Evolutionary conservation across 768 basidiomycete genomes (phyloP), one percentile per base, ranked within the genome.

Genomic region (Tephrocybe rancida): DNA sequence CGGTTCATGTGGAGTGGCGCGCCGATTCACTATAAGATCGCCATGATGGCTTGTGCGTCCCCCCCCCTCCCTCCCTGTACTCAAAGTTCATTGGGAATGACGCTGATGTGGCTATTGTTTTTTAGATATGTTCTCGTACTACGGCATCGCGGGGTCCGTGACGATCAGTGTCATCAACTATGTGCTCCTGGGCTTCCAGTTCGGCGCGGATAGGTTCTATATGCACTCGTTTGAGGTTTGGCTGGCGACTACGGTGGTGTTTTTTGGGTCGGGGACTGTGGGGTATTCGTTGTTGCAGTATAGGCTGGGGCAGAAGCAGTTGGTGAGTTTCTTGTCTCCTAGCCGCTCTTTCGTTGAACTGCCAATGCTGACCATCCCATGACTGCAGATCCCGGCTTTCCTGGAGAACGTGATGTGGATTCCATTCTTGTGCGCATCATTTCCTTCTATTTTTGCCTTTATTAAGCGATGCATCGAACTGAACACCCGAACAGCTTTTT

Each of bases 21-120:
- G 9, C 90, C 90, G 1, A 72, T 90, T 22, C 90, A 92, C 65
- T 92, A 92, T 76, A 92, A 92, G 76, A 77, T 92, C 63, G 84
- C 81, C 52, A 88, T 87, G 85, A 70, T 88, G 73, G 78, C 85
- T 8, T 88, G 82, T 82, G 61, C 55, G 80, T 72, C 13, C 21
- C 52, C 44, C 24, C 7, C n/a, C 30, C 30, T 13, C 30, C 30
- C 6, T 32, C 25, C 42, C 13, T 25, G 6, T 14, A 8, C 22
- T 44, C 11, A 8, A 25, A 2, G 5, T 44, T 24, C 24, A 44
- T 44, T 7, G n/a, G 19, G 16, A 10, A 41, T n/a, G 21, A 25
- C 10, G 42, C 42, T 25, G 11, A 43, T 13, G 3, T 16, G 25
- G 18, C 34, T 22, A 32, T 30, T 30, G 42, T 48, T 9, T 45